A percentile compares a stretch with the other conserved stretches of the same genome.
Evolutionary conservation across 139 green algal genomes (phyloP).

Genomic region (Asterochloris erici): DNA sequence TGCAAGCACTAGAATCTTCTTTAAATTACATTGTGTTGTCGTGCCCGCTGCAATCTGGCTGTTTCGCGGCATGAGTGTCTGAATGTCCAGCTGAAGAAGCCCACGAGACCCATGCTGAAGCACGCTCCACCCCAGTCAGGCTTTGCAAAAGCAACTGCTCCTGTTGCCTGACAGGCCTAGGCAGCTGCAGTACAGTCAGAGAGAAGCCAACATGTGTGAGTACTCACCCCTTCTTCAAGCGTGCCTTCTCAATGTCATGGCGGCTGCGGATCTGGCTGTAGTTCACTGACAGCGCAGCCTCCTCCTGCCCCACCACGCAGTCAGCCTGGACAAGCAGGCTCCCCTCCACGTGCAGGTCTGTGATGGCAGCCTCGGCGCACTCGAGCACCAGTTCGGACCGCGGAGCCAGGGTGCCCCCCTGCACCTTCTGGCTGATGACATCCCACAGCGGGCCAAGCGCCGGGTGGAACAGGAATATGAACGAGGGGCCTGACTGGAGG

Average conservation of each 20-base stretch:
- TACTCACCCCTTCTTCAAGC: too few relatives aligned
- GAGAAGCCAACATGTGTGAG: too few relatives aligned
- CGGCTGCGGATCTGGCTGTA: slow-evolving; percentile 11
- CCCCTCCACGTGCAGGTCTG: slow-evolving; percentile 68
- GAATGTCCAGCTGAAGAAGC: too few relatives aligned
- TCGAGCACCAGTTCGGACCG: slow-evolving; percentile 73
- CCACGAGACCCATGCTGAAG: too few relatives aligned
- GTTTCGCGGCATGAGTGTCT: too few relatives aligned
- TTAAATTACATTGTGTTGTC: too few relatives aligned
- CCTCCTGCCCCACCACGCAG: slow-evolving; percentile 45
- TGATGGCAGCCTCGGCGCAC: slow-evolving; percentile 69
- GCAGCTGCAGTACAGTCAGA: too few relatives aligned
- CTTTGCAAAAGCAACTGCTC: too few relatives aligned
- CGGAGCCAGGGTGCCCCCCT: slow-evolving; percentile 62
- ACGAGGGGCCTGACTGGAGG: slow-evolving; percentile 72
- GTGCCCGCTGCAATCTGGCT: too few relatives aligned
- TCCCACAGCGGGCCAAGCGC: slow-evolving; percentile 93
- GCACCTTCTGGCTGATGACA: slow-evolving; percentile 94
- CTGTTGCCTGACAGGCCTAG: too few relatives aligned
- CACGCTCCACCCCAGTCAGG: too few relatives aligned
- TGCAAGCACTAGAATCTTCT: too few relatives aligned
- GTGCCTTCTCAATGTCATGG: slow-evolving; percentile 3
- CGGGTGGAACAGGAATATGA: slow-evolving; percentile 91
- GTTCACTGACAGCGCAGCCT: slow-evolving; percentile 10
- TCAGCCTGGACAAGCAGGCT: slow-evolving; percentile 68